phyloP scores from a whole-genome alignment of 331 rosid species.

The Malus hybrid region DNA sequence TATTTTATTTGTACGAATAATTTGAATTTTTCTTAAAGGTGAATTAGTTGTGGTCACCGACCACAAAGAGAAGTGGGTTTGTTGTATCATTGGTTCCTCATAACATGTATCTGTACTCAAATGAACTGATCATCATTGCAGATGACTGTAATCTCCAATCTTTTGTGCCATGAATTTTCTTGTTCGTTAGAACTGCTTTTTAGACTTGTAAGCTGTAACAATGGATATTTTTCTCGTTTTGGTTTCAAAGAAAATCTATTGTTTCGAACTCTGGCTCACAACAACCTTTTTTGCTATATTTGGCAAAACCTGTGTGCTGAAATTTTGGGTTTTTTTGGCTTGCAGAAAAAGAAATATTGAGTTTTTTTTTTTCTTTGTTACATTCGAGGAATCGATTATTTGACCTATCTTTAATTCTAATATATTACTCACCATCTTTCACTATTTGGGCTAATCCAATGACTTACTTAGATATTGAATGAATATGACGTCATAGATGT shows the following conservation, averaged over 20 bases:
- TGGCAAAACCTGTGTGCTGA: neutral
- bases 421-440: neutral
- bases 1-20: neutral
- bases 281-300: neutral
- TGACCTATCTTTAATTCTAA: neutral
- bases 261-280: neutral
- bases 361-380: neutral
- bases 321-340: neutral
- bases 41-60: neutral
- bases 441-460: neutral
- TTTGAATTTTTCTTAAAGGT: neutral
- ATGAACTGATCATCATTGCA: neutral
- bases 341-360: no score
- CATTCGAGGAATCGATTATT: no score
- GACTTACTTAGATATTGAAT: neutral
- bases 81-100: neutral
- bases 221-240: neutral
- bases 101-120: no score
- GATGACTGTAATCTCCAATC: neutral
- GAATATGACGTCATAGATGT: neutral
- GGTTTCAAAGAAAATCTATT: neutral
- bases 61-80: constrained; percentile 6
- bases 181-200: neutral
- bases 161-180: neutral
- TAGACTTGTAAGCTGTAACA: neutral